Evolutionary conservation across 495 filamentous ascomycete species (phyloP), one percentile per base, ranked within the genome.

Genomic region (Penicillium cosmopolitanum): DNA sequence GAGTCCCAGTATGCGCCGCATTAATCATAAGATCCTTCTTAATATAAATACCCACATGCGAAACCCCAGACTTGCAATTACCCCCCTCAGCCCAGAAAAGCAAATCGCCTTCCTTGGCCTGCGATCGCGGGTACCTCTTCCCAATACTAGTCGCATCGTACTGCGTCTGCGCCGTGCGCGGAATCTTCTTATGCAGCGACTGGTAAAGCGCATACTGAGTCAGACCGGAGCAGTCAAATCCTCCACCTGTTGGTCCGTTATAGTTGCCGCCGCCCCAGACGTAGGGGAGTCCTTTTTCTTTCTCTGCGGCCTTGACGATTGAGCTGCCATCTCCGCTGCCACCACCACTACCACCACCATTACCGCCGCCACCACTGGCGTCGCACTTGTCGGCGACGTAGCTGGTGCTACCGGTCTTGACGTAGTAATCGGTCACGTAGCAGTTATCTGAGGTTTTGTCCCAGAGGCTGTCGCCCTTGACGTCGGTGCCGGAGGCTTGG

Each of bases 381-480:
- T 43, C 50, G 28, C 62, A 64, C 19, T 52, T 52, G 21, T 53
- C 44, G 11, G 62, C 60, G 7, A 64, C 62, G 35, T 60, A 60
- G 54, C 38, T 10, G 42, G 44, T 58, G 5, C 10, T 58, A 28
- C 62, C 62, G 50, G 62, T 65, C 33, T 65, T 61, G 33, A 65
- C 58, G 28, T 62, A 65, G 55, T 65, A 61, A 51, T 65, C 62
- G 15, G 54, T 51, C 33, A 65, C 62, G 23, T 65, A 65, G 50
- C 62, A 65, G 44, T 50, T 50, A 38, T 62, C 62, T 5, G 62
- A 55, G 15, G 62, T 65, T 21, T 65, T 65, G 51, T 62, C 62
- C 62, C 62, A 65, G 44, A 65, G 51, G n/a, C 54, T 33, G 28
- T 65, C 55, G 15, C 62, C 62, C 2, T 31, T 57, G 44, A 65